These are phyloP conservation scores for Pseudonectria buxi DNA, from an alignment of 2,329 filamentous ascomycete genomes.

Conservation along the genomic window DNA sequence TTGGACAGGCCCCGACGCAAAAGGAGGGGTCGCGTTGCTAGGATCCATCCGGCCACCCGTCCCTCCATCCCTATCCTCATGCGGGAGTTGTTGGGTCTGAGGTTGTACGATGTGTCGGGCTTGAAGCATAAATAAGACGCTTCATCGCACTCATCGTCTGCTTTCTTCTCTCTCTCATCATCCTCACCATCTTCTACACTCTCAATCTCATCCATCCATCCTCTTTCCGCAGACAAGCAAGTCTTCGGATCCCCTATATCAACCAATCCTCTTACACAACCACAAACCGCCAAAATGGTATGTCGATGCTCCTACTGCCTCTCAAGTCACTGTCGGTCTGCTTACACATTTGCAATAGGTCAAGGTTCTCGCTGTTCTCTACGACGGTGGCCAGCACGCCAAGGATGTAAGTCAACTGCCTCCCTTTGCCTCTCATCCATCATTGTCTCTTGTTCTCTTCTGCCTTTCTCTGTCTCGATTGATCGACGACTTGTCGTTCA, in stretches of 20 bases:
- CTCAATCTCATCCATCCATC: slow-evolving; percentile 1
- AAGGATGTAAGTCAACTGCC: slow-evolving; percentile 55
- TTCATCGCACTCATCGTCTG: slow-evolving; percentile 8
- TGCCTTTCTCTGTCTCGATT: slow-evolving; percentile 1
- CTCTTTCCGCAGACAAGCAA: neutral
- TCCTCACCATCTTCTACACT: slow-evolving; percentile 9
- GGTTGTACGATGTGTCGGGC: slow-evolving; percentile 11
- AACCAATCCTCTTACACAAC: slow-evolving; percentile 6
- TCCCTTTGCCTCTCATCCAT: slow-evolving; percentile 1
- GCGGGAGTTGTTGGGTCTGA: neutral
- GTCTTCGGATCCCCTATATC: slow-evolving; percentile 4
- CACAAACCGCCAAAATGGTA: slow-evolving; percentile 24
- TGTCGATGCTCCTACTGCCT: slow-evolving; percentile 3
- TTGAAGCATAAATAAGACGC: slow-evolving; percentile 22
- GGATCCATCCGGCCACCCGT: too few species aligned
- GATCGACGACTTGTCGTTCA: too few species aligned
- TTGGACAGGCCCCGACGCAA: too few species aligned
- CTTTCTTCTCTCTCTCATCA: slow-evolving; percentile 5
- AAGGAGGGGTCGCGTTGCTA: too few species aligned
- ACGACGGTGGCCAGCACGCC: slow-evolving; percentile 87
- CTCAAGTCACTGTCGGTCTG: neutral
- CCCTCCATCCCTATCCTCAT: too few species aligned
- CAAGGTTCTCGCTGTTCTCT: slow-evolving; percentile 90
- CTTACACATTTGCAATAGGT: slow-evolving; percentile 49
- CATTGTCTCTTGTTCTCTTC: neutral